Evolutionary conservation across 2,329 filamentous ascomycete genomes (phyloP).

Genomic region (Ascochyta viciae-villosae): DNA sequence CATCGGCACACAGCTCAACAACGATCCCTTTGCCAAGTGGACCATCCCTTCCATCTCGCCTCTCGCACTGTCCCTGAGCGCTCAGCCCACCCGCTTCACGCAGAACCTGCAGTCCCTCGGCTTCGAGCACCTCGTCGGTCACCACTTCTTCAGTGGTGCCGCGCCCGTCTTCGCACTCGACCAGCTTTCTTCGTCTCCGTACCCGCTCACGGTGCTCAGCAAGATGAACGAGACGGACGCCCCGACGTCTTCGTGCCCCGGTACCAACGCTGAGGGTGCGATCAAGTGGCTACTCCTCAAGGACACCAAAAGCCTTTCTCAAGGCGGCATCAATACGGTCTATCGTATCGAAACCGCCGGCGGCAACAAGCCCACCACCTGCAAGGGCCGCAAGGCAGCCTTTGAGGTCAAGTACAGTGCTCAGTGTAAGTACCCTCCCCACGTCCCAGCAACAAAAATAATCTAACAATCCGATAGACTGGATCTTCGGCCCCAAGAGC

Average conservation of each 20-base stretch:
- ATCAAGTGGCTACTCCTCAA: slow-evolving; percentile 57
- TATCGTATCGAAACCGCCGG: slow-evolving; percentile 59
- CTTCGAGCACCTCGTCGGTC: slow-evolving; percentile 59
- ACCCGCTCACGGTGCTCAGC: slow-evolving; percentile 52
- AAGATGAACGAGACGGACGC: slow-evolving; percentile 61
- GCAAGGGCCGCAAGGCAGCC: slow-evolving; percentile 40
- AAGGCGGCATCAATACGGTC: slow-evolving; percentile 53
- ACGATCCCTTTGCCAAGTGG: slow-evolving; percentile 38
- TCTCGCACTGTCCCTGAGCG: slow-evolving; percentile 41
- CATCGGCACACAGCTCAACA: slow-evolving; percentile 42
- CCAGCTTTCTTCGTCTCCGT: slow-evolving; percentile 47
- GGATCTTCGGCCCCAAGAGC: slow-evolving; percentile 19
- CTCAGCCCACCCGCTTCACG: slow-evolving; percentile 28
- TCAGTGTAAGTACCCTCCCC: slow-evolving; percentile 28
- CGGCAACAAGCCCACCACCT: slow-evolving; percentile 51
- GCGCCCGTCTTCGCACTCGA: slow-evolving; percentile 68
- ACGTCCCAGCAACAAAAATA: not conserved
- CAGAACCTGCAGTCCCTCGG: slow-evolving; percentile 38
- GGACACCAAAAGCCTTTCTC: slow-evolving; percentile 47
- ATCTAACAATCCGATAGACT: slow-evolving; percentile 1
- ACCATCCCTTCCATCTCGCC: slow-evolving; percentile 43
- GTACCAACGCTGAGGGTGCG: slow-evolving; percentile 47
- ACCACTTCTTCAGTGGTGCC: slow-evolving; percentile 69
- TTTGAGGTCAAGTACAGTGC: slow-evolving; percentile 56
- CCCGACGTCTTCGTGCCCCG: slow-evolving; percentile 53